These are phyloP conservation scores for Candida pseudofarinosa DNA, from an alignment of 805 yeast genomes.

Conservation along the genomic window DNA sequence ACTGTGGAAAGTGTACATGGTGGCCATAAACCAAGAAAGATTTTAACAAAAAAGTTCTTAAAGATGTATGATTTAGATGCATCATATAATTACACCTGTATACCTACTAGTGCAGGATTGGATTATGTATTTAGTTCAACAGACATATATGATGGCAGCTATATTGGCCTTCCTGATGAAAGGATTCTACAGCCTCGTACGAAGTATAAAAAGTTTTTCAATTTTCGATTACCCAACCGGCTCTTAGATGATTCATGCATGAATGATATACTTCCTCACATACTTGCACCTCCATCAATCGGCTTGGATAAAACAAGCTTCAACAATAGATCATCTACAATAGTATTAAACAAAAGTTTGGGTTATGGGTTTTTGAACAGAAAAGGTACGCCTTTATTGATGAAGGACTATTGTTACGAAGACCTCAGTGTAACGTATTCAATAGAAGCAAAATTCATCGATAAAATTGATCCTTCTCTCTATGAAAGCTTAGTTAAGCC, in stretches of 20 bases:
- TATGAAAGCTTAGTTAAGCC: conserved; percentile 37
- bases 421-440: conserved; percentile 47
- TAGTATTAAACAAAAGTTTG: conserved; percentile 35
- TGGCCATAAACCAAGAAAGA: conserved; percentile 20
- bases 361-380: conserved; percentile 54
- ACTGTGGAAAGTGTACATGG: conserved; percentile 9
- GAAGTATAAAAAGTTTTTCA: conserved; percentile 54
- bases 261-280: conserved; percentile 36
- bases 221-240: conserved; percentile 54
- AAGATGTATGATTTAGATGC: conserved; percentile 62
- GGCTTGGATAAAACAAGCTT: conserved; percentile 39
- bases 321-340: conserved; percentile 27
- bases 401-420: conserved; percentile 43
- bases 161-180: conserved; percentile 46
- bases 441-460: conserved; percentile 54
- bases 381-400: conserved; percentile 51
- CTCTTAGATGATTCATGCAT: conserved; percentile 51
- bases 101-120: conserved; percentile 50
- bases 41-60: conserved; percentile 46
- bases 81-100: conserved; percentile 45
- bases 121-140: conserved; percentile 40
- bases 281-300: conserved; percentile 40
- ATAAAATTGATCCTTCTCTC: conserved; percentile 32
- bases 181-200: conserved; percentile 46
- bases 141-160: conserved; percentile 45